Percentiles rank a stretch among this genome's conserved stretches.
phyloP scores from a whole-genome alignment of 192 early-diverging fungal genomes.

The Entomortierella beljakovae region DNA sequence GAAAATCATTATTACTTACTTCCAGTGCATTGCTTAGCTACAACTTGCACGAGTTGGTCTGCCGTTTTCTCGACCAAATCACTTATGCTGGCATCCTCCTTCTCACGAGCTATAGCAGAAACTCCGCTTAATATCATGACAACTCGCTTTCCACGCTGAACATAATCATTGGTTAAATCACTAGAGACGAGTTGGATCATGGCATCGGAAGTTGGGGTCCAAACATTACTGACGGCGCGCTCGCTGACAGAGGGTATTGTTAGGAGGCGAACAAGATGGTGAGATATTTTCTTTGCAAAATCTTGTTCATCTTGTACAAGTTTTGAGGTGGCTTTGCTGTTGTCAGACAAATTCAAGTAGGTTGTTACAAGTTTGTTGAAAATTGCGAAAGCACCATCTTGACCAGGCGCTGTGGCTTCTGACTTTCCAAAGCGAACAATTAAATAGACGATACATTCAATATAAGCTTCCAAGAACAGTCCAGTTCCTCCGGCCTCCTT shows the following conservation, averaged over 20 bases:
- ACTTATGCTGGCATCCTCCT: slow-evolving; percentile 8
- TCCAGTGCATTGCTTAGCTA: slow-evolving; percentile 41
- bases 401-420: slow-evolving; percentile 40
- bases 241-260: slow-evolving; percentile 44
- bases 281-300: slow-evolving; percentile 25
- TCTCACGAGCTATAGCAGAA: slow-evolving; percentile 16
- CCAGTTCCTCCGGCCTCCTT: slow-evolving; percentile 50
- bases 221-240: slow-evolving; percentile 21
- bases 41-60: slow-evolving; percentile 47
- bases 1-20: slow-evolving; percentile 24
- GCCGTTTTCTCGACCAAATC: slow-evolving; percentile 40
- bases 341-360: slow-evolving; percentile 18
- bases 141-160: slow-evolving; percentile 35
- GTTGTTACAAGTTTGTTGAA: slow-evolving; percentile 20
- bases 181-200: slow-evolving; percentile 35
- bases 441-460: slow-evolving; percentile 74
- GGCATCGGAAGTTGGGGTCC: slow-evolving; percentile 22
- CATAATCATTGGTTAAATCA: slow-evolving; percentile 25
- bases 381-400: slow-evolving; percentile 32
- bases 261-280: slow-evolving; percentile 31
- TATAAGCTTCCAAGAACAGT: slow-evolving; percentile 69
- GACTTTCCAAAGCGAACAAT: slow-evolving; percentile 54
- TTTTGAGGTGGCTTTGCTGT: slow-evolving; percentile 19
- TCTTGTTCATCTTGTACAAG: slow-evolving; percentile 34
- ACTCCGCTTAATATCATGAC: slow-evolving; percentile 25